phyloP scores from a whole-genome alignment of 2,329 filamentous ascomycete species.

The Epichloe sylvatica region DNA sequence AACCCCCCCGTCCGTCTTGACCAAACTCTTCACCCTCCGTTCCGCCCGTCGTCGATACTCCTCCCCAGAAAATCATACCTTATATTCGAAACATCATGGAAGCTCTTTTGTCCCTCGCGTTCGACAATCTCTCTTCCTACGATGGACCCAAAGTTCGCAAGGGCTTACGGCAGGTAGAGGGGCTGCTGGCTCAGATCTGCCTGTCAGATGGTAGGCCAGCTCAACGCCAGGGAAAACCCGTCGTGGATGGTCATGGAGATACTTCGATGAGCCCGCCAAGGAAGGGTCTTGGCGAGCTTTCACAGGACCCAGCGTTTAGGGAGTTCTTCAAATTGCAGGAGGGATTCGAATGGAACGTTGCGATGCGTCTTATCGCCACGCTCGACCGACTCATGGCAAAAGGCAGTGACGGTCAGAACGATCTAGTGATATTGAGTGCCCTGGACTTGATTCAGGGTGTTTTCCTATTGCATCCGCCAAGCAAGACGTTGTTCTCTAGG shows the following conservation, averaged over 20 bases:
- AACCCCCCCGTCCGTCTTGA: neutral
- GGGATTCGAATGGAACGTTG: conserved; percentile 95
- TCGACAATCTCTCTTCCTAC: conserved; percentile 91
- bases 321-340: conserved; percentile 97
- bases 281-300: conserved; percentile 56
- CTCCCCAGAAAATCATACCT: conserved; percentile 3
- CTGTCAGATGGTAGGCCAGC: conserved; percentile 37
- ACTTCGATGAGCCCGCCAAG: conserved; percentile 23
- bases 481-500: conserved; percentile 70
- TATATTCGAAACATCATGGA: conserved; percentile 50
- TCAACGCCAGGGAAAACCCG: conserved; percentile 1
- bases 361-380: conserved; percentile 69
- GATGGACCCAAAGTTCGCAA: conserved; percentile 84
- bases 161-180: conserved; percentile 85
- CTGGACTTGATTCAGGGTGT: conserved; percentile 82
- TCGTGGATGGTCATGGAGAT: conserved; percentile 1
- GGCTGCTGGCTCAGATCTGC: conserved; percentile 86
- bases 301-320: conserved; percentile 78
- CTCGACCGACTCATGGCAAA: conserved; percentile 77
- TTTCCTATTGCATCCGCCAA: conserved; percentile 78
- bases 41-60: neutral
- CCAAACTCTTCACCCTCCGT: neutral
- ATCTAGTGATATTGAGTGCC: conserved; percentile 75
- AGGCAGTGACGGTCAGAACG: conserved; percentile 68
- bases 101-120: conserved; percentile 77